Evolutionary conservation across 345 rosid genomes (phyloP).

Genomic region (Toxicodendron radicans): DNA sequence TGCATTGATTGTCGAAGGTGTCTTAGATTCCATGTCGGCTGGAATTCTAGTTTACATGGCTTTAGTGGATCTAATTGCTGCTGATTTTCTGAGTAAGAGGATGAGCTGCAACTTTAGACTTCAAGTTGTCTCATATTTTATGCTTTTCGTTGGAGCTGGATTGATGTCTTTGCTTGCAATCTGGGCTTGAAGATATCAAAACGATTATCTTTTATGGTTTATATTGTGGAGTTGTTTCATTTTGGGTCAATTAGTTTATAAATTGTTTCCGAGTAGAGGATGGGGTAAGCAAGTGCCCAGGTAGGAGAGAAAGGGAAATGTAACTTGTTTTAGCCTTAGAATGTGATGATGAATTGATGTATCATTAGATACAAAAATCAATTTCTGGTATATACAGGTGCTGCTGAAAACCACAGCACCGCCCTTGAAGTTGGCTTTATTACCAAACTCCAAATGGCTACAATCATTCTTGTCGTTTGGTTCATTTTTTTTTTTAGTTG

Average conservation of each 20-base stretch:
- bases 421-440: neutral
- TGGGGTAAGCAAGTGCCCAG: neutral
- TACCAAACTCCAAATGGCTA: neutral
- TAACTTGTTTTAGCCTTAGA: neutral
- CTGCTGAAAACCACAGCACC: neutral
- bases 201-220: neutral
- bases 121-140: slow-evolving; percentile 63
- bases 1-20: slow-evolving; percentile 73
- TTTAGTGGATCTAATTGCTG: slow-evolving; percentile 86
- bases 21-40: slow-evolving; percentile 76
- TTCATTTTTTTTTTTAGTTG: neutral
- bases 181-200: slow-evolving; percentile 49
- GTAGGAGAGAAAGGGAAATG: neutral
- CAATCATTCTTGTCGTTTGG: neutral
- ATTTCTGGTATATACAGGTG: neutral
- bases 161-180: slow-evolving; percentile 84
- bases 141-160: slow-evolving; percentile 91
- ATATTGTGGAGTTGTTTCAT: neutral
- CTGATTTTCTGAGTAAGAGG: slow-evolving; percentile 82
- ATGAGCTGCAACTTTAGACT: slow-evolving; percentile 89
- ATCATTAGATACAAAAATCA: neutral
- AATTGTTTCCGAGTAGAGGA: neutral
- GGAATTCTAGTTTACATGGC: slow-evolving; percentile 97
- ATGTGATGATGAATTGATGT: neutral
- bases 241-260: neutral